Conservation (phyloP, 2,329 filamentous ascomycete species). For the Colletotrichum lentis region DNA sequence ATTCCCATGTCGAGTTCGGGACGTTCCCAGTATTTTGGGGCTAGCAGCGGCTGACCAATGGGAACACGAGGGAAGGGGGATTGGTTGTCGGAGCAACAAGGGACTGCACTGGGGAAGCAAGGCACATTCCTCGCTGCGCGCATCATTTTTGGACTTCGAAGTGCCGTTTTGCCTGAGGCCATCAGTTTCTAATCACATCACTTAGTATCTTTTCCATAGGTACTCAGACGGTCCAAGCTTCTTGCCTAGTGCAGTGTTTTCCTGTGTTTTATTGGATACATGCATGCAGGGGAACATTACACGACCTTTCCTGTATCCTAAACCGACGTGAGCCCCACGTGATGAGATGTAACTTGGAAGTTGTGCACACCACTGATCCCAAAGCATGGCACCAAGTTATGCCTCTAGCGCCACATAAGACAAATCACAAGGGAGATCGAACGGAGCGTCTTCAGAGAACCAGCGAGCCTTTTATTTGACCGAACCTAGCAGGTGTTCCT, state of each 20-base stretch:
- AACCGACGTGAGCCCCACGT: too few relatives aligned
- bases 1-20: slow-evolving; percentile 36
- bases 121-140: slow-evolving; percentile 27
- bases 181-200: too few relatives aligned
- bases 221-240: slow-evolving; percentile 14
- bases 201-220: neutral
- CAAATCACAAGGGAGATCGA: neutral
- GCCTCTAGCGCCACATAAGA: neutral
- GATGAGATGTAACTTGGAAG: too few relatives aligned
- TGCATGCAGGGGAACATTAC: too few relatives aligned
- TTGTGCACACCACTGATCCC: too few relatives aligned
- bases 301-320: too few relatives aligned
- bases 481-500: slow-evolving; percentile 36
- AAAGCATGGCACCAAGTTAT: too few relatives aligned
- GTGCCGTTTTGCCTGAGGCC: slow-evolving; percentile 18
- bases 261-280: too few relatives aligned
- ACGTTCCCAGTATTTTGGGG: slow-evolving; percentile 38
- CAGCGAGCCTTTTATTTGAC: slow-evolving; percentile 36
- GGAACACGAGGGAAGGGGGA: neutral
- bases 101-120: slow-evolving; percentile 11
- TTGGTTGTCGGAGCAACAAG: slow-evolving; percentile 43
- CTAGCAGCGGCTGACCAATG: slow-evolving; percentile 38
- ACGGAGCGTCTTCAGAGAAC: slow-evolving; percentile 34
- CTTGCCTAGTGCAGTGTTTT: neutral
- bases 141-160: slow-evolving; percentile 19